Evolutionary conservation across 441 rosid species (phyloP), one percentile per base, ranked within the genome.

Genomic region (Breynia disticha): DNA sequence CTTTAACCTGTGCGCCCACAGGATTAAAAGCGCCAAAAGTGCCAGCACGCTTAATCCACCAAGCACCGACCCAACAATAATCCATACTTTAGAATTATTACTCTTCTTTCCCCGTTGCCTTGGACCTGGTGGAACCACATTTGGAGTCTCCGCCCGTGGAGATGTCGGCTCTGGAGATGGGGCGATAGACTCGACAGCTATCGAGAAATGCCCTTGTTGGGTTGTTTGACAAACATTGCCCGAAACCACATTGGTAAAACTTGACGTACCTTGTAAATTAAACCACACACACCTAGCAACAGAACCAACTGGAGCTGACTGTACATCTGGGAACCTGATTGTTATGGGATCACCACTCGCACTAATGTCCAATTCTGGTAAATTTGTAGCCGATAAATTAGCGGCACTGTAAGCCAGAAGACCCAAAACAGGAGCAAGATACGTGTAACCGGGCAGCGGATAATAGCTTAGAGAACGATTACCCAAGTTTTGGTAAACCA

Each of bases 401-500:
- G 79, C 62, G 39, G 94, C 99, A 64, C 65, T 70, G 41, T 94
- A 94, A 64, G 90, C 86, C 44, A 90, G 83, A 47, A 94, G 95
- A 44, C 91, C 96, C 50, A 87, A 50, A 5, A 94, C 83, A 0
- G 99, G 96, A n/a, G 99, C 70, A 5, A 94, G 69, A 57, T 76
- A 80, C 16, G 77, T 76, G 55, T 85, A 77, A 52, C 67, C 70
- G 11, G 76, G 35, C 20, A 87, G 65, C 14, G 79, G 86, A 70
- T 90, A 94, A 52, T 85, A 90, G 12, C 44, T 45, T 8, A 2
- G 37, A 35, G 99, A 87, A 84, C 71, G 75, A 73, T 83, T 85
- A 18, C 85, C 94, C 74, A 90, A 70, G 70, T 90, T 90, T 56
- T 90, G 97, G 63, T 94, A 90, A 20, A 90, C 97, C 42, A 90